Percentiles rank a stretch among this genome's conserved stretches.
Conservation (phyloP, 495 filamentous ascomycete genomes). For the Daldinia loculata region DNA sequence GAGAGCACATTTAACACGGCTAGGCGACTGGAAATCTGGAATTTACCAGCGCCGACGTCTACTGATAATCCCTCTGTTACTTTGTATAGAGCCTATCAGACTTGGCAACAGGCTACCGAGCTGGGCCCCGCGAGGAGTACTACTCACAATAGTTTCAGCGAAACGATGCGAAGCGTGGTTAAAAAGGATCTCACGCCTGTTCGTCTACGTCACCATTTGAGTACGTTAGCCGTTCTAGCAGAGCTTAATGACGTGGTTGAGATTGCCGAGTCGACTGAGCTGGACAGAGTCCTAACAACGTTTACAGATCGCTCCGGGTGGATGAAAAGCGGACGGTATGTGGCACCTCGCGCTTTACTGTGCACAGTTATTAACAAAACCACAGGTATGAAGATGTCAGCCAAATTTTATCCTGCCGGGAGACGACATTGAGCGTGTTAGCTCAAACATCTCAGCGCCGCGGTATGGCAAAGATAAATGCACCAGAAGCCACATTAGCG, state of each 20-base stretch:
- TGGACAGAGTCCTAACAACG: conserved; percentile 67
- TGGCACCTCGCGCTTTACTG: background rate
- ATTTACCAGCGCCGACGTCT: conserved; percentile 75
- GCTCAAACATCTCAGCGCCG: conserved; percentile 71
- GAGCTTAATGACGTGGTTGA: conserved; percentile 82
- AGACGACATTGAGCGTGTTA: conserved; percentile 82
- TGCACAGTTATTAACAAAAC: conserved; percentile 36
- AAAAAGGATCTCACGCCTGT: conserved; percentile 64
- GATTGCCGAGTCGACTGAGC: conserved; percentile 62
- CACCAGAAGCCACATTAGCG: conserved; percentile 70
- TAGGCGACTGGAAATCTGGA: conserved; percentile 89
- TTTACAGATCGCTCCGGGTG: conserved; percentile 74
- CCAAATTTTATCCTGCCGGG: conserved; percentile 81
- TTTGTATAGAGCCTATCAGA: conserved; percentile 82
- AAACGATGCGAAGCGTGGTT: conserved; percentile 67
- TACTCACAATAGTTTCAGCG: conserved; percentile 70
- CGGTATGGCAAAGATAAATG: conserved; percentile 61
- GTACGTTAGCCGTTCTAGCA: conserved; percentile 77
- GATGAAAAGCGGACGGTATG: conserved; percentile 81
- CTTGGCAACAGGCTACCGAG: conserved; percentile 72
- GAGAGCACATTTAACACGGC: conserved; percentile 83
- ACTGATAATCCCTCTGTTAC: conserved; percentile 69
- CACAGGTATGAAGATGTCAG: conserved; percentile 80
- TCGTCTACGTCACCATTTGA: conserved; percentile 69
- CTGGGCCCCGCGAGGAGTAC: conserved; percentile 57